These are phyloP conservation scores for Fraxinus angustifolia DNA, from an alignment of 305 asterid species.

Conservation along the genomic window DNA sequence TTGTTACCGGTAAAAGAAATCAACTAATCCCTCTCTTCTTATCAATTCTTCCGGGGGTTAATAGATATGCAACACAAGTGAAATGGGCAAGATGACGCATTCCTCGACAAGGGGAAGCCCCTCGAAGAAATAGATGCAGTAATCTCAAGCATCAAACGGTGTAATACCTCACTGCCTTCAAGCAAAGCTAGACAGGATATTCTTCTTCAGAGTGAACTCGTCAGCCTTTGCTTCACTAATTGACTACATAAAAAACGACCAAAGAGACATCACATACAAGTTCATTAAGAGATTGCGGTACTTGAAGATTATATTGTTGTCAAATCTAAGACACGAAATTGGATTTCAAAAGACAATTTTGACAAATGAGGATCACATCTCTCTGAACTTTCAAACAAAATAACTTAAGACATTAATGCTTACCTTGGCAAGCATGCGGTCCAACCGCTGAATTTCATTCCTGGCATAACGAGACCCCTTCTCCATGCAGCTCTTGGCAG, in stretches of 20 bases:
- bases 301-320: too few species aligned
- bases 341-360: too few species aligned
- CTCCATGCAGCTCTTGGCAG: constrained; percentile 71
- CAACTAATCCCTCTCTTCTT: constrained; percentile 14
- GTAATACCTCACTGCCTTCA: constrained; percentile 26
- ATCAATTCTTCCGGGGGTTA: neutral
- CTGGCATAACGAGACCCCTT: constrained; percentile 79
- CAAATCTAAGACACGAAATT: too few species aligned
- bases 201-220: constrained; percentile 57
- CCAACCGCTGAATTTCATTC: constrained; percentile 71
- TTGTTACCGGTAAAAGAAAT: neutral
- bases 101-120: constrained; percentile 4
- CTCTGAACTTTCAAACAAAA: neutral
- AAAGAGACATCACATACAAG: neutral
- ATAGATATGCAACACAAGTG: neutral
- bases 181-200: constrained; percentile 40
- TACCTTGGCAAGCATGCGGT: constrained; percentile 88
- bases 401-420: too few species aligned
- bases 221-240: constrained; percentile 51
- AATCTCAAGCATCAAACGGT: neutral
- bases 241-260: constrained; percentile 34
- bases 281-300: too few species aligned
- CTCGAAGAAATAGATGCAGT: neutral
- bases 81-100: constrained; percentile 7
- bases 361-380: neutral